Base-by-base conservation (phyloP, 2,329 filamentous ascomycete species). In the Calonectria leucothoes region DNA sequence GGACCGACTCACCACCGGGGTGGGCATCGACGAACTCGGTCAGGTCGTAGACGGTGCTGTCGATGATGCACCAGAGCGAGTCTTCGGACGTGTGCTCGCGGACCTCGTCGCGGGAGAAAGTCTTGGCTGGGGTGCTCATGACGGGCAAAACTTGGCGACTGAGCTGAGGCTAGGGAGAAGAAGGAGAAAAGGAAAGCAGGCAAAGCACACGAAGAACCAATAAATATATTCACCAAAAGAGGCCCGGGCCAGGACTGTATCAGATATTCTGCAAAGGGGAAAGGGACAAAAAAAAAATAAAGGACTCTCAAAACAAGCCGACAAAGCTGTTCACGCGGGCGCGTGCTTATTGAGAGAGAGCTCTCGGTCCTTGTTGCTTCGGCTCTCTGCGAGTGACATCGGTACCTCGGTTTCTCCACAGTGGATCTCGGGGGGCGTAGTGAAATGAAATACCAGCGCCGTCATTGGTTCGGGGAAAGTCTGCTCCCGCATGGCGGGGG, bases 21-120 rank as follows among this genome's bases (percentile, higher is more conserved):
- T 98, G 95, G 27, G 94, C 94, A 82, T 97, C 94, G 78, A 95
- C 85, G 84, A 97, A 98, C 77, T 97, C 94, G 74, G 93, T 93
- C 15, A 96, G 89, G 85, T 98, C 94, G 88, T 97, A 98, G 82
- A 97, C 94, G 80, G 93, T 93, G 85, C 94, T 92, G 87, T 98
- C 95, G 84, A 98, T 92, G 81, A 98, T 93, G 85, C 94, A 93
- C 93, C 94, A 96, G 71, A 95, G 87, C 75, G 93, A 93, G 76
- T 95, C 93, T 63, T 94, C 92, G 70, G 90, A 91, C 83, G 93
- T 95, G 87, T 96, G 93, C 83, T 93, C 90, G 75, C 93, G 92
- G 78, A 97, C 94, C 83, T 95, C 90, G 70, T 87, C 90, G 79
- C 90, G 90, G 72, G 90, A 89, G 80, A 88, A 91, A 27, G 88